Base-by-base conservation (phyloP, 2,329 filamentous ascomycete species). In the Proliferodiscus dingleyae region DNA sequence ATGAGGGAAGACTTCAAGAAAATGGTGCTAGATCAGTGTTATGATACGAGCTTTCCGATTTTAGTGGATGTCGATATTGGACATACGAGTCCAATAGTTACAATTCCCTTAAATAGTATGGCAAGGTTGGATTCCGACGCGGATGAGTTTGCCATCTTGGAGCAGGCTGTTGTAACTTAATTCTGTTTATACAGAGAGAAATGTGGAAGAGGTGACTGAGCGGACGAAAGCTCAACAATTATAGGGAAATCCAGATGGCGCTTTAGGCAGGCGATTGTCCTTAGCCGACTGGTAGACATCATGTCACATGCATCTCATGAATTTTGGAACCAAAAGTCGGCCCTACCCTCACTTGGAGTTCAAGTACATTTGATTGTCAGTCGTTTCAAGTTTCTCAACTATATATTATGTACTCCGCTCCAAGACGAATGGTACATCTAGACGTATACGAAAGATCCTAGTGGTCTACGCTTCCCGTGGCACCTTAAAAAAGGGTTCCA, bases 401-500 rank as follows among this genome's bases (percentile, higher is more conserved):
- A 32, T 15, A 7, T 13, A 34, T 34, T 34, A 34, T 34, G 32
- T 34, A 34, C 32, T 34, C 18, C 32, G 15, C 16, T 2, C 5
- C 16, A 10, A 34, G 11, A 16, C 15, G 18, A 16, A 34, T 18
- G 29, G 11, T 26, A n/a, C 15, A 33, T 36, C 37, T 16, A 18
- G 36, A 22, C 6, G 36, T 15, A 38, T 37, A 24, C 19, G 21
- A 29, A 28, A 38, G n/a, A n/a, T n/a, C n/a, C n/a, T n/a, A n/a
- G n/a, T n/a, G n/a, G 23, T 15, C 37, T 37, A 22, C 33, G 33
- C 29, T 36, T 45, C 28, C 41, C 29, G 40, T 22, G 18, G 42
- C 9, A 23, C 46, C 37, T 44, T 49, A 47, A 88, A 60, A 54
- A 94, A 94, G 22, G 88, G 68, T 61, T 89, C 85, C 23, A 94